Percentiles rank a stretch among this genome's conserved stretches.
Evolutionary conservation across 371 early-diverging fungal species (phyloP).

Genomic region (Nematocida sp.): DNA sequence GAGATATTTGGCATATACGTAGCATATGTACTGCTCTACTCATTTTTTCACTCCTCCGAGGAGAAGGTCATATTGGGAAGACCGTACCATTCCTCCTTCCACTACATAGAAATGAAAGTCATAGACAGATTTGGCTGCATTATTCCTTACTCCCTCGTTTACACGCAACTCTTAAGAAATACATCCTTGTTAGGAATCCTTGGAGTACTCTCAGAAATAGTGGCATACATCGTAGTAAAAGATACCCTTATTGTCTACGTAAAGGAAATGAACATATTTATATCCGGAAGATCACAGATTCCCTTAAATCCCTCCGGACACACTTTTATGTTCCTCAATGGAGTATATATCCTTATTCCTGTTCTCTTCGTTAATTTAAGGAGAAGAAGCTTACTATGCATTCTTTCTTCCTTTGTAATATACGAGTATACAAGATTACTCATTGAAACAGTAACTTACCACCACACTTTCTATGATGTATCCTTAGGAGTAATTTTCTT

Average conservation of each 20-base stretch:
- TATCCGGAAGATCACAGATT: neutral
- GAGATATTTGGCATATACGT: slow-evolving; percentile 20
- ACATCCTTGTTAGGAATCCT: neutral
- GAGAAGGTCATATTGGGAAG: slow-evolving; percentile 26
- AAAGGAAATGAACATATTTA: slow-evolving; percentile 20
- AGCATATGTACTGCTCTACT: slow-evolving; percentile 29
- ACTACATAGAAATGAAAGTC: neutral
- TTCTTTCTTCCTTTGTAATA: neutral
- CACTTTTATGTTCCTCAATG: slow-evolving; percentile 51
- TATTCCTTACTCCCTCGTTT: slow-evolving; percentile 27
- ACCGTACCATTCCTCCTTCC: neutral
- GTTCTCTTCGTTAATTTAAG: neutral
- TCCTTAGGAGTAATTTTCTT: slow-evolving; percentile 28
- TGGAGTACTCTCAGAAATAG: slow-evolving; percentile 1
- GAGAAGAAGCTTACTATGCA: neutral
- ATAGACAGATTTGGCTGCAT: slow-evolving; percentile 17
- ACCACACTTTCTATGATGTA: slow-evolving; percentile 46
- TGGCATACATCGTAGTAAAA: slow-evolving; percentile 26
- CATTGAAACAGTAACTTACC: slow-evolving; percentile 13
- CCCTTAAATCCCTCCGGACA: slow-evolving; percentile 51
- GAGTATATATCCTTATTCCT: slow-evolving; percentile 29
- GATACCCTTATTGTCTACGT: slow-evolving; percentile 32
- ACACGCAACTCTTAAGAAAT: neutral
- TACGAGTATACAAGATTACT: slow-evolving; percentile 33
- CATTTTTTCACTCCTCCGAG: slow-evolving; percentile 46